Conservation (phyloP, 371 early-diverging fungal genomes). For the Haplosporangium sp. region DNA sequence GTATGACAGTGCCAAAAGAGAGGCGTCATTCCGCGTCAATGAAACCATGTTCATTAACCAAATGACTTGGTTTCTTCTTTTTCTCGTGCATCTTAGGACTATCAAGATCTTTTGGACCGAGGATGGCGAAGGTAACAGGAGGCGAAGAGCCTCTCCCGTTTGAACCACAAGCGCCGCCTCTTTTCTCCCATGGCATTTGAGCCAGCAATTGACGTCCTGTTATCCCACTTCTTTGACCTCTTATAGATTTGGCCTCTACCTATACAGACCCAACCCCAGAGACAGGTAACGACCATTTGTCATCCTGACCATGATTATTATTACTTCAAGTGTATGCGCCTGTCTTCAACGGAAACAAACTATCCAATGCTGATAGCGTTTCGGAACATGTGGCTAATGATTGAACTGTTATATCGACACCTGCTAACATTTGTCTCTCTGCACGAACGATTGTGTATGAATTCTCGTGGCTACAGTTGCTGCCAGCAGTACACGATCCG, state of each 20-base stretch:
- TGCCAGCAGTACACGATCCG: constrained; percentile 78
- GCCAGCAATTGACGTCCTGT: no score
- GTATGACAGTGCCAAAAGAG: no score
- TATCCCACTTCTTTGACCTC: not conserved
- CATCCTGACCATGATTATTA: not conserved
- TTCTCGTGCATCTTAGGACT: constrained; percentile 59
- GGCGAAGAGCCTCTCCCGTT: no score
- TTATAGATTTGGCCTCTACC: constrained; percentile 60
- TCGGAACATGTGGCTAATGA: constrained; percentile 20
- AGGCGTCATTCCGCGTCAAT: no score
- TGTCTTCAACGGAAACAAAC: not conserved
- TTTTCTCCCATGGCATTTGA: no score
- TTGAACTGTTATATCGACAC: not conserved
- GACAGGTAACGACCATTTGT: constrained; percentile 36
- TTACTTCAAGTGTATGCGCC: no score
- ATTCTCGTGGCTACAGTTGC: constrained; percentile 56
- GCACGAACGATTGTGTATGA: not conserved
- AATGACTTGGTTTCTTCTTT: not conserved
- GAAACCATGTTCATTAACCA: no score
- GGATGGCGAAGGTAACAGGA: constrained; percentile 73
- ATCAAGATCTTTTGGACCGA: constrained; percentile 71
- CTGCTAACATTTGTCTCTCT: not conserved
- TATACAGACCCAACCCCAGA: constrained; percentile 70
- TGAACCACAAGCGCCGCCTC: no score
- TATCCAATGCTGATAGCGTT: constrained; percentile 13